Evolutionary conservation across 768 basidiomycete genomes (phyloP).

Genomic region (Lanmaoa pseudosensibilis): DNA sequence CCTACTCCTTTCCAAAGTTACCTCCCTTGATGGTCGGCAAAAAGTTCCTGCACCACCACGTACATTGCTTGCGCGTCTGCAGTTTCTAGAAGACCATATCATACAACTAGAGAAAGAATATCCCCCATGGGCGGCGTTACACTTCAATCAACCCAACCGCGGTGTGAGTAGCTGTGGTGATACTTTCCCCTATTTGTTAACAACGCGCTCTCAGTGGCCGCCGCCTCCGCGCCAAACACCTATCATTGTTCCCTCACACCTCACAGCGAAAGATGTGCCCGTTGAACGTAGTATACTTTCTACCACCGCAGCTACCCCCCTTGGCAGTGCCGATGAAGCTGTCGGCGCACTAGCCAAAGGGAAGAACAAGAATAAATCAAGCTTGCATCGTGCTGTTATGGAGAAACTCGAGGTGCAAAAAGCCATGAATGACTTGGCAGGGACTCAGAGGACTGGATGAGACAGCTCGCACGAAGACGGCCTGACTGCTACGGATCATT

Average conservation of each 20-base stretch:
- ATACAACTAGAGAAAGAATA: slow-evolving; percentile 77
- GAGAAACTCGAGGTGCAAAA: slow-evolving; percentile 73
- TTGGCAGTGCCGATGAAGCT: slow-evolving; percentile 15
- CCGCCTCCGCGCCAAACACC: slow-evolving; percentile 78
- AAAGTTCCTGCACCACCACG: slow-evolving; percentile 72
- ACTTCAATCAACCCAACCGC: slow-evolving; percentile 82
- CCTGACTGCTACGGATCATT: neutral
- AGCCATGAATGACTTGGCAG: slow-evolving; percentile 55
- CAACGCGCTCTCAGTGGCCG: slow-evolving; percentile 60
- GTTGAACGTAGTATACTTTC: slow-evolving; percentile 12
- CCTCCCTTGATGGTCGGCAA: slow-evolving; percentile 7
- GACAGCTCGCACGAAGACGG: neutral
- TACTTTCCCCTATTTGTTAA: neutral
- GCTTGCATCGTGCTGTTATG: slow-evolving; percentile 72
- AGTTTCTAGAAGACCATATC: slow-evolving; percentile 75
- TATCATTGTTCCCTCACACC: slow-evolving; percentile 72
- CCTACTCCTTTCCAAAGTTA: neutral
- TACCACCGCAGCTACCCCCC: slow-evolving; percentile 3
- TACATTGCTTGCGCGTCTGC: slow-evolving; percentile 61
- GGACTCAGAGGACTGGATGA: slow-evolving; percentile 24
- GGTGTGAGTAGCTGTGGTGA: slow-evolving; percentile 52
- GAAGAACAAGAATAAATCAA: slow-evolving; percentile 51
- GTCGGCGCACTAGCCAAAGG: slow-evolving; percentile 18
- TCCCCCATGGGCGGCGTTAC: slow-evolving; percentile 86
- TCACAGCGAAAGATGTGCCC: slow-evolving; percentile 39